Evolutionary conservation across 2,329 filamentous ascomycete species (phyloP).

Genomic region (Nigrospora osmanthi): DNA sequence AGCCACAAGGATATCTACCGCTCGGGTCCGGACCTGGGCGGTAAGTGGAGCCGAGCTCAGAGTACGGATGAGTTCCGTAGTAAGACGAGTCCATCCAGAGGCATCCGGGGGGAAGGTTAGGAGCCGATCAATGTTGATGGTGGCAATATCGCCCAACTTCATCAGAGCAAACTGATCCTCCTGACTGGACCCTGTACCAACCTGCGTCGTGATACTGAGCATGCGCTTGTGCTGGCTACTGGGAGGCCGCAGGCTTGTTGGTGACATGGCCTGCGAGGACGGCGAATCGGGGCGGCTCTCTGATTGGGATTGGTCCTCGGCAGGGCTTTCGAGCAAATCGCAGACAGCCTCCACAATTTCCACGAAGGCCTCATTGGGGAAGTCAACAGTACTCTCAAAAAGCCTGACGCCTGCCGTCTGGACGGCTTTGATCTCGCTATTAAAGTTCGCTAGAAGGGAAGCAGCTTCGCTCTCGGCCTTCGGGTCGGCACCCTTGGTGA

Average conservation of each 20-base stretch:
- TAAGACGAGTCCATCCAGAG: slow-evolving; percentile 71
- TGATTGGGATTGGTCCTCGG: slow-evolving; percentile 17
- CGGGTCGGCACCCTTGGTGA: slow-evolving; percentile 36
- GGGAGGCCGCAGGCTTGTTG: slow-evolving; percentile 20
- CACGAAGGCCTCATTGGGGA: slow-evolving; percentile 74
- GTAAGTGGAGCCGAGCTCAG: slow-evolving; percentile 39
- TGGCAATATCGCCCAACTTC: slow-evolving; percentile 65
- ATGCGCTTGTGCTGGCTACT: slow-evolving; percentile 34
- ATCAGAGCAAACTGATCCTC: slow-evolving; percentile 61
- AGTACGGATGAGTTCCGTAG: slow-evolving; percentile 41
- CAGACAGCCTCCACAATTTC: slow-evolving; percentile 72
- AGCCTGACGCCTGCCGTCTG: slow-evolving; percentile 80
- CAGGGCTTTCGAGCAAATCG: slow-evolving; percentile 49
- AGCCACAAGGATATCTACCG: slow-evolving; percentile 56
- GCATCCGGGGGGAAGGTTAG: slow-evolving; percentile 56
- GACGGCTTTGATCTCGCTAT: slow-evolving; percentile 76
- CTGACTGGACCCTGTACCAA: slow-evolving; percentile 44
- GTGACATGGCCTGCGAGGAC: slow-evolving; percentile 24
- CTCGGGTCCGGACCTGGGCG: slow-evolving; percentile 47
- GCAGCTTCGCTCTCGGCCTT: slow-evolving; percentile 42
- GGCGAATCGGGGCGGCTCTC: slow-evolving; percentile 26
- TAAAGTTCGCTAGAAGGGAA: slow-evolving; percentile 57
- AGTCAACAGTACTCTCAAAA: slow-evolving; percentile 87
- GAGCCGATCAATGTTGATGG: slow-evolving; percentile 68
- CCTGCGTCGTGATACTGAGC: slow-evolving; percentile 37